A percentile compares a stretch with the other conserved stretches of the same genome.
phyloP scores from a whole-genome alignment of 495 filamentous ascomycete genomes.

The Hypoxylon trugodes region DNA sequence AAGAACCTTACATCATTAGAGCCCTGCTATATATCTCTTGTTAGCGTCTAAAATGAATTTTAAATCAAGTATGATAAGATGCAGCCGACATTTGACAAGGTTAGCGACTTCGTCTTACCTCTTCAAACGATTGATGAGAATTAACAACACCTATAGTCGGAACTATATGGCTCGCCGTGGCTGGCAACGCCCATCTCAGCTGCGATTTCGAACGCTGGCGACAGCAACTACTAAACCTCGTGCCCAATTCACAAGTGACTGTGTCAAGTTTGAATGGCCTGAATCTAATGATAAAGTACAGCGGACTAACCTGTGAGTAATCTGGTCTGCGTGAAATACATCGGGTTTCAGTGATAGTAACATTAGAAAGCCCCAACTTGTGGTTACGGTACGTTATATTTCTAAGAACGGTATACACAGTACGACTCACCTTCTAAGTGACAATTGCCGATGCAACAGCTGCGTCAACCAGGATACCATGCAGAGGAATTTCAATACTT shows the following conservation, averaged over 20 bases:
- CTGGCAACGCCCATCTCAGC: not conserved
- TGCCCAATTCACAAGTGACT: no score
- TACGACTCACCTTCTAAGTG: slow-evolving; percentile 51
- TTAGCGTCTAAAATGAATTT: slow-evolving; percentile 16
- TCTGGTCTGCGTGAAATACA: not conserved
- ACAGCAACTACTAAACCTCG: slow-evolving; percentile 21
- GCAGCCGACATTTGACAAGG: slow-evolving; percentile 13
- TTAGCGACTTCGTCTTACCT: not conserved
- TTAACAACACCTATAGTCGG: slow-evolving; percentile 16
- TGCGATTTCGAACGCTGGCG: slow-evolving; percentile 15
- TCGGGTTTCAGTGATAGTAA: slow-evolving; percentile 18
- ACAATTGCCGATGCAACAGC: slow-evolving; percentile 78
- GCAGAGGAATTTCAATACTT: slow-evolving; percentile 78
- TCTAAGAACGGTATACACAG: not conserved
- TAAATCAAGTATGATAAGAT: slow-evolving; percentile 10
- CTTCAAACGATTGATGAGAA: not conserved
- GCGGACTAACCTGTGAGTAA: slow-evolving; percentile 39
- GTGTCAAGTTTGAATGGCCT: slow-evolving; percentile 24
- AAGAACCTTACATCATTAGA: no score
- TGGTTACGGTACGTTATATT: slow-evolving; percentile 51
- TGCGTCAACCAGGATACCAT: slow-evolving; percentile 82
- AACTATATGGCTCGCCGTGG: not conserved
- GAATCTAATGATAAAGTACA: not conserved
- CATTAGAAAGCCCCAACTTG: slow-evolving; percentile 40
- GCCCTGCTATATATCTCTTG: not conserved